These are phyloP conservation scores for Trifolium repens DNA, from an alignment of 306 rosid genomes.

Conservation along the genomic window DNA sequence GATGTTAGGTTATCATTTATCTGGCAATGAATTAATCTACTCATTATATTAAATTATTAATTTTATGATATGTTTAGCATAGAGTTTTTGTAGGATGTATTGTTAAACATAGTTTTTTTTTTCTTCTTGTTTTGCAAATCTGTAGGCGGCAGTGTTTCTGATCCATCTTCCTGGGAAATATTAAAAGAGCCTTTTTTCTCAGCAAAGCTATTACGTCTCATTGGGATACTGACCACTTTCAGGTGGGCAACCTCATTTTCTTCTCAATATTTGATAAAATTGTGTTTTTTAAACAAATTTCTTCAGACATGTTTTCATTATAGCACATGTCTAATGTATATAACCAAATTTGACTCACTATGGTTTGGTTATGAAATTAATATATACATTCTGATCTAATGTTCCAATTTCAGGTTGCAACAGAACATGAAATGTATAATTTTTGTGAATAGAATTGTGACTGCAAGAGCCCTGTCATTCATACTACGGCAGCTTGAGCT, in stretches of 20 bases:
- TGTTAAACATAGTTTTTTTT: conserved; percentile 31
- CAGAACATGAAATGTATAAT: conserved; percentile 81
- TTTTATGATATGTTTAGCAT: conserved; percentile 26
- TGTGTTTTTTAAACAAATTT: conserved; percentile 34
- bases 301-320: conserved; percentile 32
- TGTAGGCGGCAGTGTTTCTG: conserved; percentile 57
- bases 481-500: conserved; percentile 66
- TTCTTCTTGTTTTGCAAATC: conserved; percentile 35
- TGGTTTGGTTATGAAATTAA: conserved; percentile 32
- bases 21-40: conserved; percentile 12
- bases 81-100: conserved; percentile 29
- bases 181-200: conserved; percentile 84
- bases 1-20: conserved; percentile 32
- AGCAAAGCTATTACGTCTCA: conserved; percentile 72
- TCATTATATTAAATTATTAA: too few relatives aligned
- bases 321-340: conserved; percentile 17
- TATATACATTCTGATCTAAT: conserved; percentile 25
- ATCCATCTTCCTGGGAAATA: conserved; percentile 57
- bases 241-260: conserved; percentile 58
- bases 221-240: conserved; percentile 76
- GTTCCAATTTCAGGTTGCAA: conserved; percentile 62
- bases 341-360: not conserved
- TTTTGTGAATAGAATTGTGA: conserved; percentile 89
- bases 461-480: conserved; percentile 80
- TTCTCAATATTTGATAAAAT: conserved; percentile 33